Conservation (phyloP, 768 basidiomycete species). For the Panaeolus papilionaceus region DNA sequence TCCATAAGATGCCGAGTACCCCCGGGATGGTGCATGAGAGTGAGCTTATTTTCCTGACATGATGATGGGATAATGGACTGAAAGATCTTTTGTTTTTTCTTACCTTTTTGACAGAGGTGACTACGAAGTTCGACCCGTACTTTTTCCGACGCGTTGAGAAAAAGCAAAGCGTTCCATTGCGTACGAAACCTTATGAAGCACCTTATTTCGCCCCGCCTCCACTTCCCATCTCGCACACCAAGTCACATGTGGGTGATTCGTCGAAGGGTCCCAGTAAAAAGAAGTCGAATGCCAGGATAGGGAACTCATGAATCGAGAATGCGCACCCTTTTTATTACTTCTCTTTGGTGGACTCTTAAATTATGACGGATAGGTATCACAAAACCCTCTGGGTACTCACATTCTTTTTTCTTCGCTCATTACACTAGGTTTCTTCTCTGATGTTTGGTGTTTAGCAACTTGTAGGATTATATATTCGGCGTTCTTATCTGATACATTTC, state of each 20-base stretch:
- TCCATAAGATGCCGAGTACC: constrained; percentile 30
- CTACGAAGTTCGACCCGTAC: constrained; percentile 22
- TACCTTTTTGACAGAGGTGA: constrained; percentile 15
- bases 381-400: background rate
- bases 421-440: background rate
- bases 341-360: background rate
- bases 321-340: constrained; percentile 1
- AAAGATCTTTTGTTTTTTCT: constrained; percentile 12
- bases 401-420: constrained; percentile 2
- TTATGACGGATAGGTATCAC: background rate
- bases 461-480: constrained; percentile 5
- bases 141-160: constrained; percentile 34
- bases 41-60: constrained; percentile 14
- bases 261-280: constrained; percentile 7
- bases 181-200: constrained; percentile 68
- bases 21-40: constrained; percentile 24
- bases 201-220: constrained; percentile 68
- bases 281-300: constrained; percentile 11
- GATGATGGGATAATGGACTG: constrained; percentile 2
- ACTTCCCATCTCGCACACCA: constrained; percentile 24
- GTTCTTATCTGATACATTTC: constrained; percentile 11
- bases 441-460: constrained; percentile 3
- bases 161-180: constrained; percentile 41
- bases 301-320: constrained; percentile 8
- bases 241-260: constrained; percentile 14